Conservation (phyloP, 495 filamentous ascomycete species). For the Glutinoglossum americanum region DNA sequence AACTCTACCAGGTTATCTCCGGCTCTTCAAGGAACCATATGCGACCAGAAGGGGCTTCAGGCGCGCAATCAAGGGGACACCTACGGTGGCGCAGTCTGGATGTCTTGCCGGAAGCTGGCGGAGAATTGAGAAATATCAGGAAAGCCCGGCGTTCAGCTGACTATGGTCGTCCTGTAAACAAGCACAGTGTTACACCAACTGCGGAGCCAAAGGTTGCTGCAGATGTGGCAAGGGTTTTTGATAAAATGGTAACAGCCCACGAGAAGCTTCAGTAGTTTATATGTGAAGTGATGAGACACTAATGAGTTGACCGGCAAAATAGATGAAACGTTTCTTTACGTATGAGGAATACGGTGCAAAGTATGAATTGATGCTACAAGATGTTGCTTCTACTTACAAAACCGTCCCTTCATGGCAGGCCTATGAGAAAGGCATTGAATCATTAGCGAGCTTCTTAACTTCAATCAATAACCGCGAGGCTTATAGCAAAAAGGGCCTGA, state of each 20-base stretch:
- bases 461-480: conserved; percentile 43
- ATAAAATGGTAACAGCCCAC: conserved; percentile 35
- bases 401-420: conserved; percentile 54
- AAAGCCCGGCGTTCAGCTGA: conserved; percentile 17
- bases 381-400: conserved; percentile 44
- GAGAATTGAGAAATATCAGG: conserved; percentile 21
- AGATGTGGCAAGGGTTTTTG: conserved; percentile 58
- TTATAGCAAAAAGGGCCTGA: conserved; percentile 49
- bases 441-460: conserved; percentile 51
- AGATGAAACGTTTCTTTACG: conserved; percentile 62
- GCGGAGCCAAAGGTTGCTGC: conserved; percentile 51
- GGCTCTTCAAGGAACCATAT: conserved; percentile 29
- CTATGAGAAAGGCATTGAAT: conserved; percentile 76
- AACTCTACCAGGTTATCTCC: conserved; percentile 38
- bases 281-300: not conserved
- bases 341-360: conserved; percentile 80
- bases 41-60: not conserved
- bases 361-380: conserved; percentile 63
- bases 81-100: conserved; percentile 36
- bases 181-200: conserved; percentile 18
- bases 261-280: not conserved
- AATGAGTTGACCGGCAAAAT: conserved; percentile 2
- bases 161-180: not conserved
- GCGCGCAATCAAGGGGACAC: conserved; percentile 7
- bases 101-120: conserved; percentile 29